Conservation (phyloP, 2,329 filamentous ascomycete genomes). For the Curvularia hawaiiensis region DNA sequence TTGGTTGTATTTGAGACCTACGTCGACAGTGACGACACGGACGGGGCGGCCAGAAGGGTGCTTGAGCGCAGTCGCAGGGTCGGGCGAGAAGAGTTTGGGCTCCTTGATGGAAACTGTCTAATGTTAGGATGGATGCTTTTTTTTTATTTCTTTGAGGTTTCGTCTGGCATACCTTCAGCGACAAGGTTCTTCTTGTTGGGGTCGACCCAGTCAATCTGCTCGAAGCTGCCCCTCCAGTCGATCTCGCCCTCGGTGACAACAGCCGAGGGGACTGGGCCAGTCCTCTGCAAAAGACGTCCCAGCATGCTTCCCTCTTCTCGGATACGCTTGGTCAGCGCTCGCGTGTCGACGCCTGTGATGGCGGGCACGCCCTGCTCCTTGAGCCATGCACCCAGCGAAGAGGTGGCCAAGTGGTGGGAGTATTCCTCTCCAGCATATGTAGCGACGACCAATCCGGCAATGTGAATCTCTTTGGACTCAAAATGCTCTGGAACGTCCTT, state of each 20-base stretch:
- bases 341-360: constrained; percentile 93
- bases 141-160: constrained; percentile 9
- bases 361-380: constrained; percentile 95
- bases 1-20: constrained; percentile 98
- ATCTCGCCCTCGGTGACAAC: constrained; percentile 37
- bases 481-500: constrained; percentile 89
- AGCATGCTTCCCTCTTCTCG: constrained; percentile 95
- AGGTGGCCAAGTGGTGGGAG: constrained; percentile 90
- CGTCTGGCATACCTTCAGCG: constrained; percentile 72
- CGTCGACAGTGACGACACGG: constrained; percentile 90
- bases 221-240: constrained; percentile 66
- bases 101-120: constrained; percentile 83
- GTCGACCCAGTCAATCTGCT: constrained; percentile 84
- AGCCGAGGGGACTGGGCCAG: constrained; percentile 45
- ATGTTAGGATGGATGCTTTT: constrained; percentile 25
- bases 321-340: constrained; percentile 92
- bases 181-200: constrained; percentile 94
- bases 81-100: constrained; percentile 84
- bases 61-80: constrained; percentile 71
- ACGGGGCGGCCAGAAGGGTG: constrained; percentile 87
- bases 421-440: constrained; percentile 94
- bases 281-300: constrained; percentile 82
- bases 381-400: constrained; percentile 91
- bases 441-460: constrained; percentile 87
- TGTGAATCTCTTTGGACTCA: constrained; percentile 90